Conservation (phyloP, 2,329 filamentous ascomycete genomes). For the Paradendryphiella salina region DNA sequence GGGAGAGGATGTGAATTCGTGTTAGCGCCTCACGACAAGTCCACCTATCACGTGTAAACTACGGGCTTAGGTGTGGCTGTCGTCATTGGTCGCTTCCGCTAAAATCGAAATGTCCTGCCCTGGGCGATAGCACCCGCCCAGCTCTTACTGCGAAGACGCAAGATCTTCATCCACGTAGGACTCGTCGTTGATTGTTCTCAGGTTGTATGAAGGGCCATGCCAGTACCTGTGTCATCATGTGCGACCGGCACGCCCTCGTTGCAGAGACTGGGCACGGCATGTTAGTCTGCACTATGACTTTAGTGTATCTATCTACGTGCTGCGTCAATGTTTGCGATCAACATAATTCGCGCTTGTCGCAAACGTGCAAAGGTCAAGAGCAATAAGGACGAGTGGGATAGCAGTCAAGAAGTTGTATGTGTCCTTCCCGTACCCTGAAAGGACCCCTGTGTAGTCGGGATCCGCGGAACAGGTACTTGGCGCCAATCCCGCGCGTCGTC, state of each 20-base stretch:
- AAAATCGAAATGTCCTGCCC: not conserved
- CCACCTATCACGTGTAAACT: constrained; percentile 7
- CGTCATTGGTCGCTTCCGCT: constrained; percentile 6
- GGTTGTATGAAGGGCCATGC: not conserved
- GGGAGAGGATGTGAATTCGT: constrained; percentile 3
- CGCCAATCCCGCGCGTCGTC: constrained; percentile 17
- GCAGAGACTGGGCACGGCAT: constrained; percentile 2
- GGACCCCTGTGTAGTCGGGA: constrained; percentile 1
- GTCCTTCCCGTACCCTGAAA: not conserved
- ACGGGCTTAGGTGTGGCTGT: not conserved
- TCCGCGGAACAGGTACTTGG: constrained; percentile 27
- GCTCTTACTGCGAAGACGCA: not conserved
- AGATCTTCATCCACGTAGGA: not conserved
- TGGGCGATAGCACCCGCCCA: not conserved
- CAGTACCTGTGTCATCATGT: not conserved
- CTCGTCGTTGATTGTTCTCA: not conserved
- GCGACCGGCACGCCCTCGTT: constrained; percentile 2
- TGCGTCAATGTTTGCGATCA: constrained; percentile 8
- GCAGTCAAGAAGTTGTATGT: not conserved
- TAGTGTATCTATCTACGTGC: constrained; percentile 11
- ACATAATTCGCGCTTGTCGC: constrained; percentile 1
- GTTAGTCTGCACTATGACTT: constrained; percentile 7
- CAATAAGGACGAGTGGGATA: not conserved
- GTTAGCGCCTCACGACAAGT: constrained; percentile 2
- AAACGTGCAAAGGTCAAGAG: not conserved